Evolutionary conservation across 2,329 filamentous ascomycete genomes (phyloP), one percentile per base, ranked within the genome.

Genomic region (Colletotrichum spinosum): DNA sequence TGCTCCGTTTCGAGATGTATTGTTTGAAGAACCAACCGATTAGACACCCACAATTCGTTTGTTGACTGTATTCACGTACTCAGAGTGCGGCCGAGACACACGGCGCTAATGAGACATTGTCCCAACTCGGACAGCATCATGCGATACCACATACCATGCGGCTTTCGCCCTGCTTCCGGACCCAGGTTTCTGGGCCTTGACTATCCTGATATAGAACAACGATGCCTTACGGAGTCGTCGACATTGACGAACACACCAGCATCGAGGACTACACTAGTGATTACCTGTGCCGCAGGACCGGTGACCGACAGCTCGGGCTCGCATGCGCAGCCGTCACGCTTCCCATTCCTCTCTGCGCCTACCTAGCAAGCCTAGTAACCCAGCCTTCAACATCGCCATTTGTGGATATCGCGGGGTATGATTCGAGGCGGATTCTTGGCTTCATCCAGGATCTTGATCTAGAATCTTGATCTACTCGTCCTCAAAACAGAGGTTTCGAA

Each of bases 171-270:
- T 64, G 61, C 35, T 46, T 52, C 57, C 57, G 45, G 57, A 62
- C 39, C 62, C 62, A 45, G 61, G 39, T 54, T n/a, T 39, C 62
- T 35, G 62, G 62, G 57, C 62, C 61, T 58, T 52, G 55, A 17
- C 33, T 42, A 33, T 37, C 35, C 42, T 48, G 42, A 45, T 49
- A 44, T n/a, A 55, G 42, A 25, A 25, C 25, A 25, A 5, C 25
- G 25, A 25, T 25, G 25, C 25, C 4, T 2, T 25, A 5, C 25
- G 25, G 25, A 25, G 25, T 25, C 3, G 25, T 25, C 25, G 25
- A 25, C 25, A 25, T 25, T 25, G 25, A 25, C 25, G 3, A 25
- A 25, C 25, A 25, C 25, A 25, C 25, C 25, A 25, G 25, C 25
- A n/a, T 42, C 15, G 33, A 34, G 25, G 46, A 25, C 11, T 41